Percentiles rank a stretch among this genome's conserved stretches.
Evolutionary conservation across 148 eudicot genomes (phyloP).

Genomic region (Silene uniflora): DNA sequence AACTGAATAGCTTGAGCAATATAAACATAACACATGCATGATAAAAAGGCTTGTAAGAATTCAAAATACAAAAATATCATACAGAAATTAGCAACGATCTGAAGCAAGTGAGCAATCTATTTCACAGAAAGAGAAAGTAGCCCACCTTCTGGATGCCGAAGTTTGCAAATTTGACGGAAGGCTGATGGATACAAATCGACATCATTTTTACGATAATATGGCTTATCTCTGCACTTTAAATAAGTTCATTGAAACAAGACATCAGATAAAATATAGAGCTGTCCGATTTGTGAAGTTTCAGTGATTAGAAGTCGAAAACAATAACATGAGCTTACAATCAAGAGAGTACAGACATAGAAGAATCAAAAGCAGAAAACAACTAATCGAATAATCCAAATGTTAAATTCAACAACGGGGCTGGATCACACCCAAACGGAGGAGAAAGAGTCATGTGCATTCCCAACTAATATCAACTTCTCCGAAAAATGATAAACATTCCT

Average conservation of each 20-base stretch:
- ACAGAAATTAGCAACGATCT: neutral
- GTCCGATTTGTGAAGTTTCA: too few relatives aligned
- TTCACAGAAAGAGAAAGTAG: neutral
- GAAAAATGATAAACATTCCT: too few relatives aligned
- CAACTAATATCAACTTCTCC: too few relatives aligned
- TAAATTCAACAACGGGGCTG: too few relatives aligned
- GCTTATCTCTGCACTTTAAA: neutral
- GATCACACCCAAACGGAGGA: too few relatives aligned
- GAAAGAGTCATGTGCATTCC: too few relatives aligned
- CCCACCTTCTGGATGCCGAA: neutral
- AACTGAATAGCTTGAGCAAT: neutral
- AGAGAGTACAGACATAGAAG: too few relatives aligned
- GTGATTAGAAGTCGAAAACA: too few relatives aligned
- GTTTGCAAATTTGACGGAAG: neutral
- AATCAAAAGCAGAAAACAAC: too few relatives aligned
- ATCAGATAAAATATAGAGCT: too few relatives aligned
- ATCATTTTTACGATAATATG: neutral
- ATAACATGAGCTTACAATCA: too few relatives aligned
- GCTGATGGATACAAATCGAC: conserved; percentile 11
- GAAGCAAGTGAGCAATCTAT: neutral
- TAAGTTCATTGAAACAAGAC: neutral
- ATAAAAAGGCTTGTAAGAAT: neutral
- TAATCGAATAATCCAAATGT: too few relatives aligned
- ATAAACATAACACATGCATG: neutral
- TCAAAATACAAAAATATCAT: neutral